These are phyloP conservation scores for Stagonosporopsis vannaccii DNA, from an alignment of 2,329 filamentous ascomycete species.

Conservation along the genomic window DNA sequence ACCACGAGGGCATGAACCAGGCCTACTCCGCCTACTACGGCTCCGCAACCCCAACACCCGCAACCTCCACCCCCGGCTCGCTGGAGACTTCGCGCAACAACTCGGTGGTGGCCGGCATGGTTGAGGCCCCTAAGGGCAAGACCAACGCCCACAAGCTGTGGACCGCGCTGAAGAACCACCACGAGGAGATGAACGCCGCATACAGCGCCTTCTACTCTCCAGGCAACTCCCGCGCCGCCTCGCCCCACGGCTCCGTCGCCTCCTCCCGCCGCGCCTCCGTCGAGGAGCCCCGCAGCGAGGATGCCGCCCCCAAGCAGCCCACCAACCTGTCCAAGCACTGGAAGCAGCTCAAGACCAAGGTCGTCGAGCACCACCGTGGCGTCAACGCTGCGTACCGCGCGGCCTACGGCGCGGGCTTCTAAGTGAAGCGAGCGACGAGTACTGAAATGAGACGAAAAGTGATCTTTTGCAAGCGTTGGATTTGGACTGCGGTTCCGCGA, in stretches of 20 bases:
- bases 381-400: conserved; percentile 30
- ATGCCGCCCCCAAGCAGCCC: conserved; percentile 12
- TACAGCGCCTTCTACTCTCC: conserved; percentile 39
- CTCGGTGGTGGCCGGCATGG: conserved; percentile 23
- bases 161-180: conserved; percentile 42
- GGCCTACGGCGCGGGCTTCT: conserved; percentile 19
- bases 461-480: conserved; percentile 18
- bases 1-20: conserved; percentile 41
- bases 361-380: conserved; percentile 41
- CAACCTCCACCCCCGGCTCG: conserved; percentile 16
- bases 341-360: conserved; percentile 36
- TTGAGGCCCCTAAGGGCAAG: conserved; percentile 18
- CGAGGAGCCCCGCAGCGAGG: conserved; percentile 24
- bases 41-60: conserved; percentile 1
- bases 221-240: conserved; percentile 8
- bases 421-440: not conserved
- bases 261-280: conserved; percentile 24
- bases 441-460: conserved; percentile 12
- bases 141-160: conserved; percentile 36
- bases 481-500: conserved; percentile 19
- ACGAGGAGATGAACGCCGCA: conserved; percentile 40
- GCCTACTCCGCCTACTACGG: conserved; percentile 37
- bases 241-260: conserved; percentile 17
- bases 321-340: conserved; percentile 36
- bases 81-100: conserved; percentile 28